Evolutionary conservation across 768 basidiomycete species (phyloP).

Genomic region (Amanita inopinata): DNA sequence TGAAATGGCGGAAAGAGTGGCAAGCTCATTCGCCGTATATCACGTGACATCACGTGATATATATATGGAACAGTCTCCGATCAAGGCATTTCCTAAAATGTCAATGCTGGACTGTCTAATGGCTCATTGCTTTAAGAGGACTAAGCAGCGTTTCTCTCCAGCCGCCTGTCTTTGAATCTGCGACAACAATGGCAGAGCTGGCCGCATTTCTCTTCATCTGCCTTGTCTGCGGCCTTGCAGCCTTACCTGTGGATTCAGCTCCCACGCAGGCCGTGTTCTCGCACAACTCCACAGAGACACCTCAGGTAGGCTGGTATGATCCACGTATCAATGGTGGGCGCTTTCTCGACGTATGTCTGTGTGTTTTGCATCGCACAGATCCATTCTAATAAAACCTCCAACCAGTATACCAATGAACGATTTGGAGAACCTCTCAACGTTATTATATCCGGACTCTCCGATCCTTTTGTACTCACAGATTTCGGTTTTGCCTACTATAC

Average conservation of each 20-base stretch:
- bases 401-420: constrained; percentile 52
- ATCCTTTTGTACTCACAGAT: constrained; percentile 73
- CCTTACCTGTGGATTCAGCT: not conserved
- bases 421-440: constrained; percentile 80
- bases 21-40: not conserved
- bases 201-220: constrained; percentile 11
- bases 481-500: constrained; percentile 59
- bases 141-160: too few species aligned
- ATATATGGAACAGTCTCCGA: not conserved
- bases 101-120: not conserved
- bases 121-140: not conserved
- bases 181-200: not conserved
- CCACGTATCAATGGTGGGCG: constrained; percentile 66
- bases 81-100: not conserved
- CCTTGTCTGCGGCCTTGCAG: constrained; percentile 11
- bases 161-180: too few species aligned
- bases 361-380: not conserved
- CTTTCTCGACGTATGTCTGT: constrained; percentile 57
- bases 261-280: constrained; percentile 5
- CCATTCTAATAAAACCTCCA: constrained; percentile 4
- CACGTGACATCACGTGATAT: too few species aligned
- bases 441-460: constrained; percentile 70
- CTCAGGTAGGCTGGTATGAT: constrained; percentile 42
- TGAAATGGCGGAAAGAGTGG: not conserved
- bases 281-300: constrained; percentile 9